A percentile compares a stretch with the other conserved stretches of the same genome.
These are phyloP conservation scores for Cornus suecica DNA, from an alignment of 148 eudicot genomes.

Conservation along the genomic window DNA sequence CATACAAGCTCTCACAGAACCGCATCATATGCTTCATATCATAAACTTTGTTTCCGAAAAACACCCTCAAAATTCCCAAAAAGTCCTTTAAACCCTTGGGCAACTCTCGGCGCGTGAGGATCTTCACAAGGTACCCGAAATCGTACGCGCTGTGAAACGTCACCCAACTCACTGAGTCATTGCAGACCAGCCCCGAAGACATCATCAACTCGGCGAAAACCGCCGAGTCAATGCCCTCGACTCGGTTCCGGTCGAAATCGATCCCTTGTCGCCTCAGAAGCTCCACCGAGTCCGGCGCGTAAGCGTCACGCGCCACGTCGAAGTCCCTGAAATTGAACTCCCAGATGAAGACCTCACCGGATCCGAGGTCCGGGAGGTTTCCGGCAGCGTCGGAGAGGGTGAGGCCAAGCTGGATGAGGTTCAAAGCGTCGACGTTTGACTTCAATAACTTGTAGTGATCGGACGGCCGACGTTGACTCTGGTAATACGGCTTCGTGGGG, in stretches of 20 bases:
- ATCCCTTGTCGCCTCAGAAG: slow-evolving; percentile 47
- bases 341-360: slow-evolving; percentile 44
- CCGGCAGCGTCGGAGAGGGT: slow-evolving; percentile 61
- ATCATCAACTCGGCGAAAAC: slow-evolving; percentile 56
- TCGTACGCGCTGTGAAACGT: slow-evolving; percentile 80
- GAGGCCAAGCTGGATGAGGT: slow-evolving; percentile 62
- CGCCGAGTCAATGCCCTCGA: slow-evolving; percentile 40
- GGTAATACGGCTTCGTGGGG: background rate
- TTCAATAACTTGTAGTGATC: slow-evolving; percentile 50
- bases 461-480: slow-evolving; percentile 16
- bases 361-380: slow-evolving; percentile 41
- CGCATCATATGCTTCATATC: slow-evolving; percentile 60
- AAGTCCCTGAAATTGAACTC: slow-evolving; percentile 62
- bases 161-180: slow-evolving; percentile 57
- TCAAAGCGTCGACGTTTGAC: slow-evolving; percentile 57
- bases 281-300: slow-evolving; percentile 59
- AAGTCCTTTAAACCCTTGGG: slow-evolving; percentile 40
- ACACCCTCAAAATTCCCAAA: slow-evolving; percentile 24
- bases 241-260: slow-evolving; percentile 41
- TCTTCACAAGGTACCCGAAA: slow-evolving; percentile 64
- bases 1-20: slow-evolving; percentile 56
- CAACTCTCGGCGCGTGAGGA: slow-evolving; percentile 52
- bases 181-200: slow-evolving; percentile 63
- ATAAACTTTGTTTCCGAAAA: slow-evolving; percentile 51
- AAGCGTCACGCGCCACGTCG: slow-evolving; percentile 42